Base-by-base conservation (phyloP, 2,329 filamentous ascomycete species). In the Calycina marina region DNA sequence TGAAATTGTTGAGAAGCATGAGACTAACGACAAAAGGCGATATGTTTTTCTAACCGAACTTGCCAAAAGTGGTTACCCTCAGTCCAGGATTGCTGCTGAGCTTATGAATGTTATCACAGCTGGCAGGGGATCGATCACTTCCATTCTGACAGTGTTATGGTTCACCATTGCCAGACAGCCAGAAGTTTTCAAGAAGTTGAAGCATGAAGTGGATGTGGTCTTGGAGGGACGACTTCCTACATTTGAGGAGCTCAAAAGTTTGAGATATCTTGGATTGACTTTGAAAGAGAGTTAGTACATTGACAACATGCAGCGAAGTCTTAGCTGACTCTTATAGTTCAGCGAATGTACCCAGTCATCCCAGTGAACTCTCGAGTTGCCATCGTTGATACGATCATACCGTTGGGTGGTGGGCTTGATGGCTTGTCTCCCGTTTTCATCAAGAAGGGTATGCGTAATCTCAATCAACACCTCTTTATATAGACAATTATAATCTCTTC, bases 1-100 rank as follows among this genome's bases (percentile, higher is more conserved):
- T 25, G 4, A 28, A 25, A 12, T 6, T 45, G 31, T 31, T 40
- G 28, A 47, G 37, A 25, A 8, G 2, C n/a, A 26, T 6, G 27
- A 37, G 45, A 26, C 37, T 20, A 37, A 31, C 11, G 35, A 29
- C 5, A 37, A 34, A n/a, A 20, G 25, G 14, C 48, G 55, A 22
- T 58, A 58, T 30, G 55, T 61, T 17, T 62, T 71, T 35, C 44
- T 69, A n/a, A 48, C 62, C 18, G 63, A 64, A 25, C 50, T 73
- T n/a, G 61, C 59, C 14, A 53, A 55, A 12, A 48, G 57, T 17
- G 59, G 58, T 1, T 45, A 54, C 2, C 60, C 69, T 44, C 52
- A 20, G 3, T 22, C 28, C 6, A 20, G 31, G 27, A 34, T 37
- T 11, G 31, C 26, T 11, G 4, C 20, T 15, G 31, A 37, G 25